Conservation (phyloP, 208 protist species). For the Sergeia podlipaevii region DNA sequence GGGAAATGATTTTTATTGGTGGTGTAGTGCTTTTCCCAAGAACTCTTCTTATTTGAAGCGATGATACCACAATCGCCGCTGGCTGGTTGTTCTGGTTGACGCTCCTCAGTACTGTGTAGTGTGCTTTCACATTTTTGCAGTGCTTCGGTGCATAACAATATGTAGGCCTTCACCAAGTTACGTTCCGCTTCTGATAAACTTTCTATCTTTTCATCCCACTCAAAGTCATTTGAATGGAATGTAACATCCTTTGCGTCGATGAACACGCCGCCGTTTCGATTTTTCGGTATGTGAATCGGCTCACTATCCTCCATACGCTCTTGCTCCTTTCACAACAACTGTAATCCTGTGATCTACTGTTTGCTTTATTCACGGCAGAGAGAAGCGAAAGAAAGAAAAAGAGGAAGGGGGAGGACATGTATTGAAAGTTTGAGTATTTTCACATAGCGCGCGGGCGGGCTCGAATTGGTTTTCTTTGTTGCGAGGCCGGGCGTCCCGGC, state of each 20-base stretch:
- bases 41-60: not conserved
- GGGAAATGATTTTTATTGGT: conserved; percentile 5
- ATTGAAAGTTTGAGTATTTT: no score
- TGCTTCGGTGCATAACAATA: conserved; percentile 8
- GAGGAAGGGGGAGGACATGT: no score
- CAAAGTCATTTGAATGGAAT: conserved; percentile 71
- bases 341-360: no score
- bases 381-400: no score
- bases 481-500: no score
- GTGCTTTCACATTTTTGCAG: conserved; percentile 2
- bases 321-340: no score
- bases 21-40: conserved; percentile 15
- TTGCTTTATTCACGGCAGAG: no score
- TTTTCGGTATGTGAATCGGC: conserved; percentile 15
- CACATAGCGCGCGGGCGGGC: no score
- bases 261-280: conserved; percentile 35
- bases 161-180: conserved; percentile 25
- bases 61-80: not conserved
- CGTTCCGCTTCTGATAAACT: conserved; percentile 25
- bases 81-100: not conserved
- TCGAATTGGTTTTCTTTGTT: no score
- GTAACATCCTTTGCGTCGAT: conserved; percentile 50
- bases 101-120: not conserved
- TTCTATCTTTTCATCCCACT: conserved; percentile 36
- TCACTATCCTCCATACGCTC: not conserved